A percentile compares a stretch with the other conserved stretches of the same genome.
Evolutionary conservation across 1,284 basidiomycete genomes (phyloP).

Genomic region (Ustilago esculenta): DNA sequence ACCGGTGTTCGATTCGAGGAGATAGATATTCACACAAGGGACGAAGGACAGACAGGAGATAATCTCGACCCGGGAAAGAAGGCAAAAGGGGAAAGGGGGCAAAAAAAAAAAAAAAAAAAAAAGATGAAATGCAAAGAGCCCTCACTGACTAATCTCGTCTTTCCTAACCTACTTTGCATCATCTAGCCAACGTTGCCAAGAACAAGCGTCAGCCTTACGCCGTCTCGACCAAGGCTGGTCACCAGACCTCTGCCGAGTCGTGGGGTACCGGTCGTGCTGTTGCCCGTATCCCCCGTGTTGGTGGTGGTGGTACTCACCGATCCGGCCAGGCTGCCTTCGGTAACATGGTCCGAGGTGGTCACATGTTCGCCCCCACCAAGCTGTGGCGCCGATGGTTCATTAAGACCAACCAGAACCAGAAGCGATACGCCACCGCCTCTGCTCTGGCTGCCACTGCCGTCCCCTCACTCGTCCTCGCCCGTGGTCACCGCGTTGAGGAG

Average conservation of each 20-base stretch:
- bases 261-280: constrained; percentile 99
- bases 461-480: constrained; percentile 96
- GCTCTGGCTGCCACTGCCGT: constrained; percentile 97
- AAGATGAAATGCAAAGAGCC: no score
- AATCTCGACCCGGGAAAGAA: no score
- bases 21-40: no score
- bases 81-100: no score
- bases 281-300: constrained; percentile 99
- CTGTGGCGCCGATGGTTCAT: constrained; percentile 99
- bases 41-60: no score
- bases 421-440: constrained; percentile 96
- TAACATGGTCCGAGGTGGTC: constrained; percentile 77
- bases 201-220: constrained; percentile 98
- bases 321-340: constrained; percentile 98
- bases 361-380: constrained; percentile 99
- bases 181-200: constrained; percentile 93
- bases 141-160: constrained; percentile 8
- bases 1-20: no score
- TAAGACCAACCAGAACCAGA: constrained; percentile 99
- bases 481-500: constrained; percentile 98
- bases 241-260: constrained; percentile 98
- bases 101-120: no score
- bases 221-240: constrained; percentile 96
- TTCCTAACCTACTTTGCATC: background rate
- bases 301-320: constrained; percentile 97